phyloP scores from a whole-genome alignment of 441 rosid genomes.

The Corymbia calophylla region DNA sequence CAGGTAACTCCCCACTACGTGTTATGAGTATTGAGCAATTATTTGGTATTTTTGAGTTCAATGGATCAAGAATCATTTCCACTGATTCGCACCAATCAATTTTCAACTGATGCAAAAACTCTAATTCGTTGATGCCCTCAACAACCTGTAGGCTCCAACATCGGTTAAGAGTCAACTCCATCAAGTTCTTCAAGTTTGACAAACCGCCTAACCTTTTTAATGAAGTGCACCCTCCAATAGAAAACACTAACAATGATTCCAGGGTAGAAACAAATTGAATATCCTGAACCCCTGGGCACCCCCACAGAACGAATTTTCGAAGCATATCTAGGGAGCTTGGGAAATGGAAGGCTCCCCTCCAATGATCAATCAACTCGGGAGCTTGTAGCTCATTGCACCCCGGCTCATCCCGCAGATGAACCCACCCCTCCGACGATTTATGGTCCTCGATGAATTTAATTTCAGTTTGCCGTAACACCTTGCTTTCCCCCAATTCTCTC shows the following conservation, averaged over 20 bases:
- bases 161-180: fast-evolving
- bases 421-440: background rate
- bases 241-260: background rate
- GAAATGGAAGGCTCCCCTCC: background rate
- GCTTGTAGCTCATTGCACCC: background rate
- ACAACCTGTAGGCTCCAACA: background rate
- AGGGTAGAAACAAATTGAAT: background rate
- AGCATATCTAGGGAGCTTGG: background rate
- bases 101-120: background rate
- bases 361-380: too few species aligned
- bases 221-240: background rate
- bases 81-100: fast-evolving
- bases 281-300: background rate
- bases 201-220: background rate
- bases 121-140: background rate
- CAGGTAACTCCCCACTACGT: fast-evolving
- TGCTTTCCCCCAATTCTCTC: too few species aligned
- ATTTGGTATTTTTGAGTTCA: background rate
- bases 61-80: background rate
- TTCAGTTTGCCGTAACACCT: background rate
- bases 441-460: background rate
- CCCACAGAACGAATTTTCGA: fast-evolving
- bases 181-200: background rate
- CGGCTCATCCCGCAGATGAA: background rate
- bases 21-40: background rate